These are phyloP conservation scores for Lagenidium sp. DNA, from an alignment of 352 stramenopile genomes.

Conservation along the genomic window DNA sequence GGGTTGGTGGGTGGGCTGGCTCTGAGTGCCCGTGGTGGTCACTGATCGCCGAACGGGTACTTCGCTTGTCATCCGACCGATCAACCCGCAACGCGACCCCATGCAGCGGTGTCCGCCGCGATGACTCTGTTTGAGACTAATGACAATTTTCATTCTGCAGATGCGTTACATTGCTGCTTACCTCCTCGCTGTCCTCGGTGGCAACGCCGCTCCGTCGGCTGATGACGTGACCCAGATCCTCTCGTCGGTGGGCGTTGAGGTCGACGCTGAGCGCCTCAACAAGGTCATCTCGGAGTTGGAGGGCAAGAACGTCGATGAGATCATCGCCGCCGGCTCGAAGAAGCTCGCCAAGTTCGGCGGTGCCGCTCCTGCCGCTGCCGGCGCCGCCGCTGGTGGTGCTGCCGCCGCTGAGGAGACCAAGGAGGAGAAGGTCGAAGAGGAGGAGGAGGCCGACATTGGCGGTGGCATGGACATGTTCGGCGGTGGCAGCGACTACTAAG, in stretches of 20 bases:
- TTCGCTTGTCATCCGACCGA: too few relatives aligned
- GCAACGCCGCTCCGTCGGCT: conserved; percentile 83
- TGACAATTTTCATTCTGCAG: too few relatives aligned
- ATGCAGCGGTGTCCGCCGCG: too few relatives aligned
- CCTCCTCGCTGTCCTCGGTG: conserved; percentile 93
- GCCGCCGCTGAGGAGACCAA: conserved; percentile 57
- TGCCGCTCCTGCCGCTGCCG: conserved; percentile 38
- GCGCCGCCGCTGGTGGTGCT: conserved; percentile 28
- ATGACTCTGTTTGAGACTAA: too few relatives aligned
- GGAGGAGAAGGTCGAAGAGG: conserved; percentile 65
- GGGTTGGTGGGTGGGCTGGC: too few relatives aligned
- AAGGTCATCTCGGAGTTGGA: conserved; percentile 77
- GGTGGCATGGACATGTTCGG: conserved; percentile 88
- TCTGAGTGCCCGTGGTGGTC: too few relatives aligned
- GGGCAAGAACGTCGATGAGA: conserved; percentile 75
- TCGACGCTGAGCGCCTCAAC: conserved; percentile 56
- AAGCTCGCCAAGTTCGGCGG: conserved; percentile 82
- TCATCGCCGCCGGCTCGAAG: conserved; percentile 70
- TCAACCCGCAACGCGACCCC: too few relatives aligned
- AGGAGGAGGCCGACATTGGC: conserved; percentile 77
- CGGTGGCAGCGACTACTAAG: conserved; percentile 82
- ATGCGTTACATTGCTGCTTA: conserved; percentile 98
- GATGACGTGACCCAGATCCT: conserved; percentile 92
- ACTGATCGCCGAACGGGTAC: too few relatives aligned
- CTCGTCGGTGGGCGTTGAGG: conserved; percentile 83